These are phyloP conservation scores for Hypomyces perniciosus DNA, from an alignment of 2,329 filamentous ascomycete species.

Conservation along the genomic window DNA sequence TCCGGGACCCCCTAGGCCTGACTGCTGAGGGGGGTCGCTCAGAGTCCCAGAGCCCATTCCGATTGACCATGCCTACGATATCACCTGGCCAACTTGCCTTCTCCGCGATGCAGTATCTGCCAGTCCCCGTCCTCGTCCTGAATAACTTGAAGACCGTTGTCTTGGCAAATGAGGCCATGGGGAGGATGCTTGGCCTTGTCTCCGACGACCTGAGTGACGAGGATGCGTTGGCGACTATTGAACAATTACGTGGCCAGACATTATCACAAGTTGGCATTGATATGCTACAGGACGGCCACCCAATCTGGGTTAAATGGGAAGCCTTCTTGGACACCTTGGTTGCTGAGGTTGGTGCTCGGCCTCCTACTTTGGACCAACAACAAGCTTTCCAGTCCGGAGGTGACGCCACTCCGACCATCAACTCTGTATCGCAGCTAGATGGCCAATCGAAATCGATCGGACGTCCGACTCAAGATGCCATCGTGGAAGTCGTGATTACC, in stretches of 20 bases:
- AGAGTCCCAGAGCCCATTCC: constrained; percentile 32
- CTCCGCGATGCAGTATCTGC: constrained; percentile 66
- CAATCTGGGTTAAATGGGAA: constrained; percentile 55
- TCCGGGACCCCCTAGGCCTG: constrained; percentile 25
- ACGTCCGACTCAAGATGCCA: constrained; percentile 49
- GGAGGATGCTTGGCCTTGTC: constrained; percentile 57
- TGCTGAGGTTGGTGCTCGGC: constrained; percentile 33
- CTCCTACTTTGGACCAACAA: constrained; percentile 19
- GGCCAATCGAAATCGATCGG: constrained; percentile 21
- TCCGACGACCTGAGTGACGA: constrained; percentile 34
- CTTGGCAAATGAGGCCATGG: constrained; percentile 71
- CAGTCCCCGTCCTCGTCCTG: constrained; percentile 64
- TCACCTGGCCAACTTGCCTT: constrained; percentile 54
- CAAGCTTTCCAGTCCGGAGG: constrained; percentile 19
- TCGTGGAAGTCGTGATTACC: constrained; percentile 62
- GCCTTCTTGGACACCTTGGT: constrained; percentile 50
- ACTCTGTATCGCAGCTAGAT: constrained; percentile 26
- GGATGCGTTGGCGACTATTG: constrained; percentile 42
- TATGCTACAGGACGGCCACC: constrained; percentile 61
- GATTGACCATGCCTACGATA: constrained; percentile 40
- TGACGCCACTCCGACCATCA: constrained; percentile 33
- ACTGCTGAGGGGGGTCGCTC: constrained; percentile 23
- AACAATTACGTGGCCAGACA: constrained; percentile 58
- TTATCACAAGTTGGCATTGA: constrained; percentile 68
- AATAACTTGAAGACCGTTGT: constrained; percentile 64